phyloP scores from a whole-genome alignment of 345 rosid genomes.

The Gossypium herbaceum region DNA sequence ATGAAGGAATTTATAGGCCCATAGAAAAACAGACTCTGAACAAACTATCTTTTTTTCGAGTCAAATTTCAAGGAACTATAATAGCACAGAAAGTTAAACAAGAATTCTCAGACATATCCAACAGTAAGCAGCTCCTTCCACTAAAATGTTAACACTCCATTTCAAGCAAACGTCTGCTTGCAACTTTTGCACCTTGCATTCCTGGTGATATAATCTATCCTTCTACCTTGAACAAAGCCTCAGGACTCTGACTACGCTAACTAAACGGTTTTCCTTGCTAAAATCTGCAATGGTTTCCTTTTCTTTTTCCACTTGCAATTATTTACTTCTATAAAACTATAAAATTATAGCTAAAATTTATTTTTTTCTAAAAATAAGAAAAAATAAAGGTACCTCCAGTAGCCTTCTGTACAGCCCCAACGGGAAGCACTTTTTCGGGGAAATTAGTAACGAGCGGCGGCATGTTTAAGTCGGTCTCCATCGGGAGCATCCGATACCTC shows the following conservation, averaged over 20 bases:
- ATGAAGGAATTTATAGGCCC: neutral
- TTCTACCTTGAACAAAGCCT: neutral
- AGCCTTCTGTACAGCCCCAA: constrained; percentile 50
- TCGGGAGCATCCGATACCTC: constrained; percentile 71
- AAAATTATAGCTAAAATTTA: neutral
- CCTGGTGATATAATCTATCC: neutral
- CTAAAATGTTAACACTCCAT: neutral
- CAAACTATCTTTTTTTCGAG: neutral
- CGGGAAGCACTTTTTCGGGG: constrained; percentile 63
- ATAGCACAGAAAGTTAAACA: neutral
- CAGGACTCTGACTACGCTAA: neutral
- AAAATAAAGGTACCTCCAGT: constrained; percentile 48
- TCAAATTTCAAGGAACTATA: constrained; percentile 5
- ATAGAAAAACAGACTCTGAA: neutral
- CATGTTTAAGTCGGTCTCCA: constrained; percentile 79
- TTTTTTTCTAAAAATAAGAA: neutral
- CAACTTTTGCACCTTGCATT: neutral
- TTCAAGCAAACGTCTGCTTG: neutral
- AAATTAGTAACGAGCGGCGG: constrained; percentile 64
- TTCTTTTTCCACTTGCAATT: neutral
- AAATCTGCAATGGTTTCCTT: neutral
- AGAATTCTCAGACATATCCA: neutral
- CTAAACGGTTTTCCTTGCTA: neutral
- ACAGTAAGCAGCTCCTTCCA: neutral
- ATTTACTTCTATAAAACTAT: neutral